Base-by-base conservation (phyloP, 2,329 filamentous ascomycete genomes). In the Phialophora tarda region DNA sequence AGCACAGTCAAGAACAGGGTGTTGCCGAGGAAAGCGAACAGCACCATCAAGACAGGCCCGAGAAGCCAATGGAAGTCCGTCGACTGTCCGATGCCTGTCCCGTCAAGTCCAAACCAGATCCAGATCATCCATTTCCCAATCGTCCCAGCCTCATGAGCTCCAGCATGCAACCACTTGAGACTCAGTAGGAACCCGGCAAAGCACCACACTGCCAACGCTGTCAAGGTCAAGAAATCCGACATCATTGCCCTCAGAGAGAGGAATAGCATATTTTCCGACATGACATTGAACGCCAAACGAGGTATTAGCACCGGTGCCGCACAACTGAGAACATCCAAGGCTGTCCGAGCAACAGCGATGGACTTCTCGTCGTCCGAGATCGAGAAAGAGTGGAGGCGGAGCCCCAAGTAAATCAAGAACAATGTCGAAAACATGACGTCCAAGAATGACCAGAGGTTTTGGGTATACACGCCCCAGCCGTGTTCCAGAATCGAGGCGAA, bases 121-220 rank as follows among this genome's bases (percentile, higher is more conserved):
- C 91, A 95, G 1, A 95, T 85, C 91, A 96, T 94, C 92, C 92
- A 96, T 77, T 93, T 93, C 53, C 88, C 88, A 68, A 95, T 93
- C 1, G 89, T 91, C 78, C 90, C 79, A 4, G 88, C 66, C 38
- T 69, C 80, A 61, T 90, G 87, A 0, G 79, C 77, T 23, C 87
- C 88, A 70, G 90, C 84, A 66, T 70, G 68, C 8, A 96, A 85
- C 91, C 92, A 95, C 41, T 89, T 84, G 76, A 96, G 85, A 26
- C 91, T 91, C 54, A 96, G 81, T 61, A 95, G 77, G 77, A 96
- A 95, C 3, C 92, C 92, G 53, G 87, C 86, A 75, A 95, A 95
- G 75, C 91, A 94, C 92, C 92, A 96, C 2, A 86, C 86, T 5
- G 91, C 90, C 34, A 96, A 81, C 2, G 88, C 81, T 0, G 90